Evolutionary conservation across 2,329 filamentous ascomycete genomes (phyloP).

Genomic region (Calonectria hawksworthii): DNA sequence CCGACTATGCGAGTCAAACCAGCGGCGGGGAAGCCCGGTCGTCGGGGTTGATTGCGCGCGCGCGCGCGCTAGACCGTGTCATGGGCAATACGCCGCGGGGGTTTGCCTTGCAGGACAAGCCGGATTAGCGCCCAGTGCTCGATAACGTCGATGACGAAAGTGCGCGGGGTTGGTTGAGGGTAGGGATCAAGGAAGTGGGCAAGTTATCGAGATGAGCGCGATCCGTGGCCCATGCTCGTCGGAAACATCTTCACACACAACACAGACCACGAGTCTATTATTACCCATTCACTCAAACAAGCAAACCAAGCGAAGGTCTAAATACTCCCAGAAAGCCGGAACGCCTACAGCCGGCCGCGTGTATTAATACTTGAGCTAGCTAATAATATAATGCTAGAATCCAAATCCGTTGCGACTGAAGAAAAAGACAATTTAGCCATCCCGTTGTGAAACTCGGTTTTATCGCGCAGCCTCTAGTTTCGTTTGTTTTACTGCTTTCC

Average conservation of each 20-base stretch:
- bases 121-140: not conserved
- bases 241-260: not conserved
- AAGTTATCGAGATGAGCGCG: not conserved
- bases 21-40: not conserved
- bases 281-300: not conserved
- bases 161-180: not conserved
- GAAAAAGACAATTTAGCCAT: conserved; percentile 17
- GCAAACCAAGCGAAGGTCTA: not conserved
- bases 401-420: conserved; percentile 22
- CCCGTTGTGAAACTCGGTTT: conserved; percentile 10
- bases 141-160: not conserved
- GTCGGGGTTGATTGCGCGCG: not conserved
- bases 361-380: conserved; percentile 43
- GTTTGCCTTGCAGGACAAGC: not conserved
- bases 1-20: not conserved
- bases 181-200: not conserved
- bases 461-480: conserved; percentile 8
- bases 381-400: conserved; percentile 26
- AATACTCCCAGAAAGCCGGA: conserved; percentile 37
- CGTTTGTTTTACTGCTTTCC: not conserved
- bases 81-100: not conserved
- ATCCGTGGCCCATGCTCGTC: not conserved
- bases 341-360: conserved; percentile 43
- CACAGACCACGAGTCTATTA: not conserved
- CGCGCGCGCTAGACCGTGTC: no score